Conservation (phyloP, 257 asterid genomes). For the Solanum dulcamara region DNA sequence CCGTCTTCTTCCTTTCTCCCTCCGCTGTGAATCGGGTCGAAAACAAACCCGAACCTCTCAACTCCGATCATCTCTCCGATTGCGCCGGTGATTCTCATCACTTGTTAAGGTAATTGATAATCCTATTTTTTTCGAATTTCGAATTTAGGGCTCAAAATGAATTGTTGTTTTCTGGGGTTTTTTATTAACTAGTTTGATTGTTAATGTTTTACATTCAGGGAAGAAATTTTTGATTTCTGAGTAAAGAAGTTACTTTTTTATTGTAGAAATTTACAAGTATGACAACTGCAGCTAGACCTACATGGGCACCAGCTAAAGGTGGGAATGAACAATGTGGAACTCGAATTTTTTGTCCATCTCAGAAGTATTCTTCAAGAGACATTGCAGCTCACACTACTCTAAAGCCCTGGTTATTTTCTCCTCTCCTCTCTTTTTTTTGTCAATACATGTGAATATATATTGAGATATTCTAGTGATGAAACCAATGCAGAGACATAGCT, state of each 20-base stretch:
- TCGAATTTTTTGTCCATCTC: constrained; percentile 90
- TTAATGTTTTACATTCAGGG: neutral
- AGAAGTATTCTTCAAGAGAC: constrained; percentile 94
- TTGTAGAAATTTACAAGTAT: neutral
- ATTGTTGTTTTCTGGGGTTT: neutral
- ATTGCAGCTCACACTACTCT: constrained; percentile 83
- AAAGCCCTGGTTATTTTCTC: constrained; percentile 54
- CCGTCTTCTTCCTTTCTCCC: neutral
- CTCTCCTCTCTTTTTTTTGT: neutral
- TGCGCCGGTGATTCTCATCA: neutral
- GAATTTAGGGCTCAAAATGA: neutral
- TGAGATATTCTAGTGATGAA: neutral
- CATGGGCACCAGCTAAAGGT: constrained; percentile 99
- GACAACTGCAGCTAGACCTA: constrained; percentile 98
- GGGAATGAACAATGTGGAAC: constrained; percentile 98
- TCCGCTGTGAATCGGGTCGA: neutral
- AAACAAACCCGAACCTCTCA: neutral
- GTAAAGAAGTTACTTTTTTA: neutral
- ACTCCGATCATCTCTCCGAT: neutral
- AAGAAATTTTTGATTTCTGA: neutral
- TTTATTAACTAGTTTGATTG: neutral
- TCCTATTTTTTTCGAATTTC: neutral
- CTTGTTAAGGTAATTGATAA: neutral
- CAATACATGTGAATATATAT: neutral
- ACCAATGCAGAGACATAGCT: neutral